These are phyloP conservation scores for Guillardia theta DNA, from an alignment of 78 protist species.

Conservation along the genomic window DNA sequence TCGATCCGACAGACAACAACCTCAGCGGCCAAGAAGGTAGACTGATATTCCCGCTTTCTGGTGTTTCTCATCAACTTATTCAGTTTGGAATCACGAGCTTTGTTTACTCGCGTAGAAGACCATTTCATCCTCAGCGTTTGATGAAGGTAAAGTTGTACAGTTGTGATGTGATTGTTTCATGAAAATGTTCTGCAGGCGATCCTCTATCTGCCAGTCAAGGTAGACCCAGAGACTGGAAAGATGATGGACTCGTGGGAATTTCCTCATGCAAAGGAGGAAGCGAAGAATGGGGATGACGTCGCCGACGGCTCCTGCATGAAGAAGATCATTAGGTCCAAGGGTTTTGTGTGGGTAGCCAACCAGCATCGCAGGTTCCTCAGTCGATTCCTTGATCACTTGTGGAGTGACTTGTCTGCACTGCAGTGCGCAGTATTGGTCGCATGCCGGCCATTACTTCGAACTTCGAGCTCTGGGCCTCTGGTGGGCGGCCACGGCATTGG, in stretches of 20 bases:
- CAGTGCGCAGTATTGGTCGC: slow-evolving; percentile 47
- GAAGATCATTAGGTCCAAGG: slow-evolving; percentile 64
- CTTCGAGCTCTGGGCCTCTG: slow-evolving; percentile 36
- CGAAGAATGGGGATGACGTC: neutral
- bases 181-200: too few species aligned
- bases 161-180: too few species aligned
- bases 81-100: slow-evolving; percentile 76
- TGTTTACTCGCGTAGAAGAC: slow-evolving; percentile 68
- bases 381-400: neutral
- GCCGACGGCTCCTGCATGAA: neutral
- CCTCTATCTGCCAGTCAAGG: neutral
- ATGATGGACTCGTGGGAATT: too few species aligned
- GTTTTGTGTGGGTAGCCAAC: slow-evolving; percentile 72
- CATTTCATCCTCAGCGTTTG: slow-evolving; percentile 83
- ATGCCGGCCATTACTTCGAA: slow-evolving; percentile 60
- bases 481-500: neutral
- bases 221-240: neutral
- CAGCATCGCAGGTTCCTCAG: neutral
- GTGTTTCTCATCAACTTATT: too few species aligned
- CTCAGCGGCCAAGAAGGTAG: too few species aligned
- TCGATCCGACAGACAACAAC: neutral
- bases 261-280: too few species aligned
- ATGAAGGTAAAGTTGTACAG: too few species aligned
- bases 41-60: too few species aligned
- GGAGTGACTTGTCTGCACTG: neutral